Conservation (phyloP, 2,329 filamentous ascomycete genomes). For the Capronia americana region DNA sequence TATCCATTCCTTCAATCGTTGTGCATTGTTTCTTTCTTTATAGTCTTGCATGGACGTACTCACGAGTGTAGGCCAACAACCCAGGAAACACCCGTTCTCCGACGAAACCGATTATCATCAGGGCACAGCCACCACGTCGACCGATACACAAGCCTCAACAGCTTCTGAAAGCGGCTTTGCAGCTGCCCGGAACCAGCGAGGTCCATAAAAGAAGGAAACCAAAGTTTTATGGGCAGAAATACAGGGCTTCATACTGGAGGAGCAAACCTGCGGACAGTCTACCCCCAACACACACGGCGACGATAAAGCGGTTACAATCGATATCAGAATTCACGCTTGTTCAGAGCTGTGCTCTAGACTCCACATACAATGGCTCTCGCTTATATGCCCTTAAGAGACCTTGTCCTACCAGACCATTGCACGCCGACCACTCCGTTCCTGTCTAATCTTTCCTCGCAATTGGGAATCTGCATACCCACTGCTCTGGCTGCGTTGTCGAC, state of each 20-base stretch:
- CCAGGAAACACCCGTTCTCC: neutral
- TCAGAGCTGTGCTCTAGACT: neutral
- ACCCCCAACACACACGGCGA: constrained; percentile 4
- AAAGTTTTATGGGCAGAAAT: neutral
- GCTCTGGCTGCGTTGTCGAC: constrained; percentile 68
- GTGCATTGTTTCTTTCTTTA: constrained; percentile 16
- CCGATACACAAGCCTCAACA: neutral
- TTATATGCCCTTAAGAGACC: constrained; percentile 9
- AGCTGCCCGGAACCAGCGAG: neutral
- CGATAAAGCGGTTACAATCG: constrained; percentile 19
- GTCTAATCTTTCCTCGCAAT: constrained; percentile 61
- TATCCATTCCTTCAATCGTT: constrained; percentile 9
- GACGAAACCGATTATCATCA: neutral
- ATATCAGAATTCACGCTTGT: neutral
- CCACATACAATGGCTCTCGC: constrained; percentile 24
- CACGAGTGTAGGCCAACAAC: neutral
- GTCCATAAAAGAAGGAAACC: neutral
- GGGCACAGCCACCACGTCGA: neutral
- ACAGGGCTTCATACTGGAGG: neutral
- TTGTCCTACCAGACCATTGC: constrained; percentile 63
- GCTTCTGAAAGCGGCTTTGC: neutral
- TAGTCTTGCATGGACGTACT: constrained; percentile 8
- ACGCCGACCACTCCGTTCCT: constrained; percentile 65
- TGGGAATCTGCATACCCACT: constrained; percentile 69
- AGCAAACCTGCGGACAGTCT: neutral